Conservation (phyloP, 306 rosid species). For the Bauhinia variegata region DNA sequence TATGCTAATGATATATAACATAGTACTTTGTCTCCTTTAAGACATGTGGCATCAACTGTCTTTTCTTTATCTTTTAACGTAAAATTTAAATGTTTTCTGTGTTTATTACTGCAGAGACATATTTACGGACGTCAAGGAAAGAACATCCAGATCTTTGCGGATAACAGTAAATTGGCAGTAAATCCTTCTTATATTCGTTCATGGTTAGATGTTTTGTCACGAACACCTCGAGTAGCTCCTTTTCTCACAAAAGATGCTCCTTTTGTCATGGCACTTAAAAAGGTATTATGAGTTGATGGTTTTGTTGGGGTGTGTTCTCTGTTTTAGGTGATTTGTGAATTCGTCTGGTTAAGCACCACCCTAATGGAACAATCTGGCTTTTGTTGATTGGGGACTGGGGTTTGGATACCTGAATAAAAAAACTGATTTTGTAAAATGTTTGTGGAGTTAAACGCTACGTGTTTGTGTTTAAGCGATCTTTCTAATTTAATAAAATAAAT, state of each 20-base stretch:
- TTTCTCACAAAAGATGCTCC: slow-evolving; percentile 87
- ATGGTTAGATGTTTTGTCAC: slow-evolving; percentile 89
- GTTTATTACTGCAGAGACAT: slow-evolving; percentile 72
- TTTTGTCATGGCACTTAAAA: slow-evolving; percentile 72
- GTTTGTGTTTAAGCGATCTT: too few species aligned
- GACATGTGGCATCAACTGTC: neutral
- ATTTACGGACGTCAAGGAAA: slow-evolving; percentile 85
- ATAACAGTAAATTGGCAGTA: slow-evolving; percentile 80
- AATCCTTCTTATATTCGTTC: slow-evolving; percentile 86
- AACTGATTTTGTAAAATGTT: neutral
- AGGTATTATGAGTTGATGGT: slow-evolving; percentile 54
- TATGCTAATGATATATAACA: too few species aligned
- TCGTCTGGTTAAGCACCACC: neutral
- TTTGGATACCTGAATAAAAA: neutral
- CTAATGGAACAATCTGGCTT: neutral
- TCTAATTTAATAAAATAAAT: too few species aligned
- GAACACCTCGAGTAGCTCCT: slow-evolving; percentile 93
- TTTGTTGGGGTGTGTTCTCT: neutral
- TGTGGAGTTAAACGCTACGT: too few species aligned
- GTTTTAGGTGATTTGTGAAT: neutral
- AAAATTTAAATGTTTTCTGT: neutral
- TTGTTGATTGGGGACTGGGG: neutral
- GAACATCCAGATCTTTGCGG: slow-evolving; percentile 74
- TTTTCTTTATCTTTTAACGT: neutral
- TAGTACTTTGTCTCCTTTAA: neutral